phyloP scores from a whole-genome alignment of 768 basidiomycete species.

The Naganishia antarctica region DNA sequence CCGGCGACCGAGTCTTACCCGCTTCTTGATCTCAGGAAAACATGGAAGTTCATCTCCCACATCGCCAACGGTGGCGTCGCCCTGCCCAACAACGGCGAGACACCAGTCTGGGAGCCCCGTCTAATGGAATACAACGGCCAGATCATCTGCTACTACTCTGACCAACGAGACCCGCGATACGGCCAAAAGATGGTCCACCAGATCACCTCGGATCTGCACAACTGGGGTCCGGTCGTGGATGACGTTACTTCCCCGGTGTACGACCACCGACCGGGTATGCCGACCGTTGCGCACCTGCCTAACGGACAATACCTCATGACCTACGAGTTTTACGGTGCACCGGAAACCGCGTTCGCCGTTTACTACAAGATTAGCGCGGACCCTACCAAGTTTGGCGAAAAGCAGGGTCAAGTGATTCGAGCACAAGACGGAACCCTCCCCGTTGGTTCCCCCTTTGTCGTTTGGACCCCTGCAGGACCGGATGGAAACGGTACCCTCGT shows the following conservation, averaged over 20 bases:
- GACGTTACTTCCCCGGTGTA: constrained; percentile 27
- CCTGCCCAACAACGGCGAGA: constrained; percentile 31
- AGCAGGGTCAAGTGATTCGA: constrained; percentile 16
- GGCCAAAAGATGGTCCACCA: constrained; percentile 34
- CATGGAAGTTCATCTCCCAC: constrained; percentile 33
- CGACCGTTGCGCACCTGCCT: constrained; percentile 26
- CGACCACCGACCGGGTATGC: constrained; percentile 31
- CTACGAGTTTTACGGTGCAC: constrained; percentile 32
- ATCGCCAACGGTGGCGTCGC: constrained; percentile 30
- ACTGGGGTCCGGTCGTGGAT: constrained; percentile 31
- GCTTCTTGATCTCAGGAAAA: constrained; percentile 1
- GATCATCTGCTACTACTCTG: constrained; percentile 34
- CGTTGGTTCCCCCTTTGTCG: constrained; percentile 26
- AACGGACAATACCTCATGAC: constrained; percentile 32
- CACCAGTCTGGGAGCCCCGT: constrained; percentile 36
- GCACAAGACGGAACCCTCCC: constrained; percentile 27
- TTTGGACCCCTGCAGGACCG: constrained; percentile 30
- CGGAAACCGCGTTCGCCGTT: constrained; percentile 28
- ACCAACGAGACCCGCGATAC: constrained; percentile 32
- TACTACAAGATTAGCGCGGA: constrained; percentile 32
- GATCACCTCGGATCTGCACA: constrained; percentile 27
- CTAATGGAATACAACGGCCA: constrained; percentile 31
- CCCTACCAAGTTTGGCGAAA: constrained; percentile 28
- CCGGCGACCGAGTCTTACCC: background rate
- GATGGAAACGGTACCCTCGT: constrained; percentile 28